Percentiles rank a stretch among this genome's conserved stretches.
Conservation (phyloP, 1,139 yeast genomes). For the Magnusiomyces clavatus region DNA sequence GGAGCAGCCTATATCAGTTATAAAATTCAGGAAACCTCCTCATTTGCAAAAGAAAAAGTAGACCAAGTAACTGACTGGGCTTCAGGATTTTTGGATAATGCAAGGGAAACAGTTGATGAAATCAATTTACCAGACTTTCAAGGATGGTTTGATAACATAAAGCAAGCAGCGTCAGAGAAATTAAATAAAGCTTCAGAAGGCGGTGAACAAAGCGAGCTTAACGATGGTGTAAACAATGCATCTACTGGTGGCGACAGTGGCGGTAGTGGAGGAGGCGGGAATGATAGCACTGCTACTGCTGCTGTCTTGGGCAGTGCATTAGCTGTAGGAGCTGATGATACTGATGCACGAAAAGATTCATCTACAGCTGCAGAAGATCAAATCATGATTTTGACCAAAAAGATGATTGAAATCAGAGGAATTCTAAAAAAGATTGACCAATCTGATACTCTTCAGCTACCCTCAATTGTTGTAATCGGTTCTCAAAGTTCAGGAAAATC, state of each 20-base stretch:
- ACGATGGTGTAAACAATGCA: conserved; percentile 9
- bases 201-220: conserved; percentile 10
- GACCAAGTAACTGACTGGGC: conserved; percentile 48
- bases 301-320: conserved; percentile 33
- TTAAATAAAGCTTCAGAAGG: conserved; percentile 12
- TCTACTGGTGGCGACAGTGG: conserved; percentile 12
- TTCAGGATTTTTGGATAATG: conserved; percentile 33
- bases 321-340: conserved; percentile 26
- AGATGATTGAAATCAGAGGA: conserved; percentile 92
- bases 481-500: conserved; percentile 97
- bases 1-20: conserved; percentile 90
- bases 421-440: conserved; percentile 72
- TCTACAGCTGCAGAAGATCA: conserved; percentile 43
- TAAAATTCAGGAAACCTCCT: conserved; percentile 81
- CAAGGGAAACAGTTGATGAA: conserved; percentile 22
- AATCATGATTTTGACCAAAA: conserved; percentile 80
- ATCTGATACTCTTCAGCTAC: conserved; percentile 69
- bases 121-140: conserved; percentile 24
- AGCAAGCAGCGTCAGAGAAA: conserved; percentile 8
- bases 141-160: conserved; percentile 16
- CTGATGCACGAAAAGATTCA: conserved; percentile 21
- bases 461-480: conserved; percentile 94
- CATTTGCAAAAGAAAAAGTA: conserved; percentile 59
- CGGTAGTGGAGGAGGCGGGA: conserved; percentile 26
- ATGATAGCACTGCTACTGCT: conserved; percentile 25